These are phyloP conservation scores for Cryptococcus depauperatus DNA, from an alignment of 1,284 basidiomycete genomes.

Conservation along the genomic window DNA sequence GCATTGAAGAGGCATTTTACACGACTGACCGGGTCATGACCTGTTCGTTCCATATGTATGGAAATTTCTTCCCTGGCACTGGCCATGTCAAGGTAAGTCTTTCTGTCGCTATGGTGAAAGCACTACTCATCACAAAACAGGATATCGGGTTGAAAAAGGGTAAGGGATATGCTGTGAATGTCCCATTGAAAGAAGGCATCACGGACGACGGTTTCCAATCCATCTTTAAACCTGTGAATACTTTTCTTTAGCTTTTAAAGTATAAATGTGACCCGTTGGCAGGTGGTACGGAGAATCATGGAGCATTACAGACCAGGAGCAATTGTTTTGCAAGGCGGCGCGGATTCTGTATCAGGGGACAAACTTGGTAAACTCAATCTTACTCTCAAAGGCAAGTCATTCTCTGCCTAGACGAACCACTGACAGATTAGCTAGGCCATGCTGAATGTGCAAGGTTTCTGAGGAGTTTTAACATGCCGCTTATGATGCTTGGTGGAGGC, in stretches of 20 bases:
- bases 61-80: slow-evolving; percentile 95
- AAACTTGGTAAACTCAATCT: slow-evolving; percentile 95
- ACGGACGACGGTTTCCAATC: slow-evolving; percentile 65
- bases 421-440: slow-evolving; percentile 50
- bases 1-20: slow-evolving; percentile 99
- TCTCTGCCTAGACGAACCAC: background rate
- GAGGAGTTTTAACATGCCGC: slow-evolving; percentile 70
- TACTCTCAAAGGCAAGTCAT: slow-evolving; percentile 63
- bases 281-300: slow-evolving; percentile 79
- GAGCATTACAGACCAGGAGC: slow-evolving; percentile 84
- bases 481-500: slow-evolving; percentile 88
- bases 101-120: background rate
- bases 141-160: slow-evolving; percentile 80
- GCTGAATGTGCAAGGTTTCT: slow-evolving; percentile 83
- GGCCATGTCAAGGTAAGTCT: slow-evolving; percentile 56
- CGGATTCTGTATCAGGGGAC: slow-evolving; percentile 89
- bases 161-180: slow-evolving; percentile 82
- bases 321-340: slow-evolving; percentile 88
- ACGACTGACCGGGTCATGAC: slow-evolving; percentile 96
- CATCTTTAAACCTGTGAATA: slow-evolving; percentile 77
- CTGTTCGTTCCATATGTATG: slow-evolving; percentile 88
- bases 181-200: slow-evolving; percentile 88
- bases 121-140: slow-evolving; percentile 28
- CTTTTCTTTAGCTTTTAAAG: background rate
- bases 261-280: slow-evolving; percentile 3